A percentile compares a stretch with the other conserved stretches of the same genome.
phyloP scores from a whole-genome alignment of 192 early-diverging fungal genomes.

The Umbelopsis ramanniana region DNA sequence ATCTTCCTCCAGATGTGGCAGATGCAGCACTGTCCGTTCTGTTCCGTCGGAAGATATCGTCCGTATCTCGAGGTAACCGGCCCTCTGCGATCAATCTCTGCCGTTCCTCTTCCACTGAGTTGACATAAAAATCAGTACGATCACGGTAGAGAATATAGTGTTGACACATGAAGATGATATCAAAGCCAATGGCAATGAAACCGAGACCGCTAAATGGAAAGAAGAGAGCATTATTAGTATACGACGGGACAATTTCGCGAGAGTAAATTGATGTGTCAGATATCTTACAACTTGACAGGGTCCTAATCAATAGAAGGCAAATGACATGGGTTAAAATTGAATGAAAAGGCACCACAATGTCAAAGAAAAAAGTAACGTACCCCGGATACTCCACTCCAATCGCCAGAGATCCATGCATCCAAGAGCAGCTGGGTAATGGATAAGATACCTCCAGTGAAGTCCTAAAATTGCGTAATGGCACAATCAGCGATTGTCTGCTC shows the following conservation, averaged over 20 bases:
- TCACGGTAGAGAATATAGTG: constrained; percentile 79
- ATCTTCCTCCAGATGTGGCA: neutral
- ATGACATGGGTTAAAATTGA: neutral
- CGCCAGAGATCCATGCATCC: constrained; percentile 65
- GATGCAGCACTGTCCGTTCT: constrained; percentile 1
- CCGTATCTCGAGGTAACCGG: constrained; percentile 14
- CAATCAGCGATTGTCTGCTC: neutral
- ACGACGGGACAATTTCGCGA: neutral
- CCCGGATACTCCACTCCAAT: constrained; percentile 64
- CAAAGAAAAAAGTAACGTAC: constrained; percentile 36
- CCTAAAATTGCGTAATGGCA: constrained; percentile 36
- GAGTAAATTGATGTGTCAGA: neutral
- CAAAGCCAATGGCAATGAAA: constrained; percentile 79
- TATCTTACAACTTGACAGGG: constrained; percentile 64
- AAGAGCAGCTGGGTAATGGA: constrained; percentile 79
- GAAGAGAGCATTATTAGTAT: neutral
- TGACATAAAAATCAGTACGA: constrained; percentile 37
- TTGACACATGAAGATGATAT: constrained; percentile 81
- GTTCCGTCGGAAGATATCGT: constrained; percentile 21
- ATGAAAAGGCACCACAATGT: too few relatives aligned
- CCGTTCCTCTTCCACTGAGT: constrained; percentile 40
- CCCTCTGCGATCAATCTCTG: constrained; percentile 37
- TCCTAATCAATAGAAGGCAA: constrained; percentile 30
- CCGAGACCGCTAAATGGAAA: constrained; percentile 75
- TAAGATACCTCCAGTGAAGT: constrained; percentile 81